Evolutionary conservation across 805 yeast species (phyloP), one percentile per base, ranked within the genome.

Genomic region (Lipomyces yamadae): DNA sequence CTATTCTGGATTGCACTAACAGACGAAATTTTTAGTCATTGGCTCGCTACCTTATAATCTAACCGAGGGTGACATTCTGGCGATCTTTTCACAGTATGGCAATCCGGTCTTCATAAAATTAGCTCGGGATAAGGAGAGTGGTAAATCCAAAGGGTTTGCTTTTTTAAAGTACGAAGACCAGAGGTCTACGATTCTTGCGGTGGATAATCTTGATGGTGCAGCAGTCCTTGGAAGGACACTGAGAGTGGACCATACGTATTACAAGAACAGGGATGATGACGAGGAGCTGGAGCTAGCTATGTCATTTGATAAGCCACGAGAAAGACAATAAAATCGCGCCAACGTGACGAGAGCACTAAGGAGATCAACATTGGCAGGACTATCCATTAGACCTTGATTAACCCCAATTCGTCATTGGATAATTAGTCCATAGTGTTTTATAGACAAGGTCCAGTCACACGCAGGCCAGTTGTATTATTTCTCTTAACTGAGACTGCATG

Each of bases 51-150:
- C 92, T 8, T 78, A 74, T 15, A 85, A 85, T 39, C 76, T 92
- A 34, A 86, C 85, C 7, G 97, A 92, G 74, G 86, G 87, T 58
- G 98, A 94, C 75, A 76, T 94, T 0, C 73, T 92, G 5, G 83
- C 86, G 0, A 85, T 93, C 39, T 94, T 94, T 75, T 89, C 97
- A 1, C 98, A 94, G 74, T 94, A 85, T 76, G 98, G 98, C 0
- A 83, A 87, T 24, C 97, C 97, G 0, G 88, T 89, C 0, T 90
- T 89, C 72, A 75, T 94, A 45, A 85, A 88, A 61, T 79, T 93
- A 61, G 83, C 85, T 33, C 82, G 94, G 65, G 94, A 91, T 73
- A 81, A 80, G 65, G 84, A 81, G 2, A 83, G 89, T 0, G 91
- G 92, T 1, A 83, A 83, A 63, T 86, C 91, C 1, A 81, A 83